Conservation (phyloP, 2,329 filamentous ascomycete genomes). For the Rhytidhysteron rufulum region DNA sequence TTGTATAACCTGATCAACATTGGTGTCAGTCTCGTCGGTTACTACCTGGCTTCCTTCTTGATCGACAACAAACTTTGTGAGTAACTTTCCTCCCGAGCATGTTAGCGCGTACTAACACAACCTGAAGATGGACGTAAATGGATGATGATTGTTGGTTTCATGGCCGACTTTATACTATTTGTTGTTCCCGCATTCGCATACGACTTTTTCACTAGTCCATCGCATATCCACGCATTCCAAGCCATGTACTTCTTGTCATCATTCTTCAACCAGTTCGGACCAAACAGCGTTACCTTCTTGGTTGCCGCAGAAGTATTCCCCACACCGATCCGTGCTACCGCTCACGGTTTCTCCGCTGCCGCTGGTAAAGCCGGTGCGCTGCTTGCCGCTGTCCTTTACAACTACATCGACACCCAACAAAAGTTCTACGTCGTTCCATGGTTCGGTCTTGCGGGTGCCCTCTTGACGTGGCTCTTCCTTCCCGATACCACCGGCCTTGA, state of each 20-base stretch:
- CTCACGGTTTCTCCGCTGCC: slow-evolving; percentile 92
- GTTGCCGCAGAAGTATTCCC: slow-evolving; percentile 96
- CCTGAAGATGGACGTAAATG: slow-evolving; percentile 71
- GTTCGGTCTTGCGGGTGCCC: slow-evolving; percentile 85
- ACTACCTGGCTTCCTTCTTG: slow-evolving; percentile 83
- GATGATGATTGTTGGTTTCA: slow-evolving; percentile 94
- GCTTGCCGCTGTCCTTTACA: slow-evolving; percentile 83
- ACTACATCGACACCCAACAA: slow-evolving; percentile 80
- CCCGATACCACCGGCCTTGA: slow-evolving; percentile 97
- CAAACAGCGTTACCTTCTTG: slow-evolving; percentile 94
- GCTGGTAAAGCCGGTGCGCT: slow-evolving; percentile 86
- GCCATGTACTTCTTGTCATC: slow-evolving; percentile 97
- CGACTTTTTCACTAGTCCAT: slow-evolving; percentile 70
- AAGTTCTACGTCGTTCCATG: slow-evolving; percentile 93
- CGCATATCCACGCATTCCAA: slow-evolving; percentile 83
- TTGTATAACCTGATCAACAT: slow-evolving; percentile 91
- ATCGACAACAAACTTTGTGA: slow-evolving; percentile 87
- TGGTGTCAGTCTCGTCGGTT: slow-evolving; percentile 77
- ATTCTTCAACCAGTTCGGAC: slow-evolving; percentile 99
- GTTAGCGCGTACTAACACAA: slow-evolving; percentile 1
- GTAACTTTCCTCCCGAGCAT: background rate
- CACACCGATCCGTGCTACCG: slow-evolving; percentile 85
- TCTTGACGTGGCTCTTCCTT: slow-evolving; percentile 80
- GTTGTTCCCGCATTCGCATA: slow-evolving; percentile 86
- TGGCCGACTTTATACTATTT: slow-evolving; percentile 91